These are phyloP conservation scores for Pseudogymnoascus sp. DNA, from an alignment of 2,329 filamentous ascomycete species.

Conservation along the genomic window DNA sequence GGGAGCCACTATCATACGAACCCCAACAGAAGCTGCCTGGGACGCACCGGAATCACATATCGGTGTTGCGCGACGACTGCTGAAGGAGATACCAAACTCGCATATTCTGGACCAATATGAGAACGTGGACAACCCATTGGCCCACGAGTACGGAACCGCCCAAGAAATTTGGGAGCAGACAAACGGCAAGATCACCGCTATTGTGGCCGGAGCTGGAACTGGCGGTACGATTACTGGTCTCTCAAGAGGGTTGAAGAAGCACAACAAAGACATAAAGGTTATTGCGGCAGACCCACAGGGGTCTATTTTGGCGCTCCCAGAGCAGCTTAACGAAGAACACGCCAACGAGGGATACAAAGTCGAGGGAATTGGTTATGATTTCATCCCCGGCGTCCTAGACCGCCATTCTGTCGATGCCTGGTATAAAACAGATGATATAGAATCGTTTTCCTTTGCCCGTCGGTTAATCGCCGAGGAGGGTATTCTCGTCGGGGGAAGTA, in stretches of 20 bases:
- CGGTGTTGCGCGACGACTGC: constrained; percentile 78
- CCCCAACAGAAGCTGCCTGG: constrained; percentile 89
- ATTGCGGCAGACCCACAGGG: constrained; percentile 89
- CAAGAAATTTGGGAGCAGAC: constrained; percentile 96
- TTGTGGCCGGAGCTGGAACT: constrained; percentile 89
- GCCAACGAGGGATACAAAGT: constrained; percentile 90
- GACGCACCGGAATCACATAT: constrained; percentile 96
- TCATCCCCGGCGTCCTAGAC: constrained; percentile 88
- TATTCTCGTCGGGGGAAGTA: constrained; percentile 85
- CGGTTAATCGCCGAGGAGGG: constrained; percentile 91
- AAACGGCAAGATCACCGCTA: constrained; percentile 67
- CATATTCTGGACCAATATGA: constrained; percentile 96
- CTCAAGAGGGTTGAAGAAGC: constrained; percentile 76
- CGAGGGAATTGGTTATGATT: constrained; percentile 97
- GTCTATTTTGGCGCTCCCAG: constrained; percentile 80
- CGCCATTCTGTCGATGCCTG: constrained; percentile 76
- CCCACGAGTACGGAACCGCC: constrained; percentile 89
- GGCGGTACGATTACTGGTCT: constrained; percentile 93
- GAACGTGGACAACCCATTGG: constrained; percentile 83
- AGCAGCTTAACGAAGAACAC: constrained; percentile 68
- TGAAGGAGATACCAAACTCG: constrained; percentile 94
- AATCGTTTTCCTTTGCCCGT: constrained; percentile 86
- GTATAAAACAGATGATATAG: constrained; percentile 95
- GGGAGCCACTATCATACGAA: constrained; percentile 94
- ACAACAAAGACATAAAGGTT: constrained; percentile 77